Conservation (phyloP, 1,284 basidiomycete species). For the Mycocalia duriaeana region DNA sequence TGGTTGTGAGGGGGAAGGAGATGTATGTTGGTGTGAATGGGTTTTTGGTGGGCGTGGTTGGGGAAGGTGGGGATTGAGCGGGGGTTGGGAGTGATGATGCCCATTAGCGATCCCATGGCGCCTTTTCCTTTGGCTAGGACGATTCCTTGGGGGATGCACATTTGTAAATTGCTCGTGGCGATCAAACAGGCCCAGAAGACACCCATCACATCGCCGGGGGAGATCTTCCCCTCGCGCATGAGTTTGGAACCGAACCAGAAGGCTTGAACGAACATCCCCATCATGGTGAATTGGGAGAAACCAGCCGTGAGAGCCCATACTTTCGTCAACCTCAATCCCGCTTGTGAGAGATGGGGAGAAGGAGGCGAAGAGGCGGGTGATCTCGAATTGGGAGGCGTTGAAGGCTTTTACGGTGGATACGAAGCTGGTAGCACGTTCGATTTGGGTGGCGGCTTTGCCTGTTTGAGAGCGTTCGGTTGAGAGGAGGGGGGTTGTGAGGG, state of each 20-base stretch:
- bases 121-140: slow-evolving; percentile 82
- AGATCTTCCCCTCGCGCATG: slow-evolving; percentile 67
- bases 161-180: slow-evolving; percentile 81
- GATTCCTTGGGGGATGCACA: slow-evolving; percentile 79
- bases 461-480: slow-evolving; percentile 63
- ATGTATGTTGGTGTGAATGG: slow-evolving; percentile 10
- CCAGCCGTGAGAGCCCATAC: slow-evolving; percentile 78
- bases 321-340: slow-evolving; percentile 53
- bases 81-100: slow-evolving; percentile 43
- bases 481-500: slow-evolving; percentile 63
- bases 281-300: slow-evolving; percentile 71
- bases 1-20: too few relatives aligned
- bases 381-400: slow-evolving; percentile 76
- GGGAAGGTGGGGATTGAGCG: slow-evolving; percentile 11
- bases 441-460: slow-evolving; percentile 68
- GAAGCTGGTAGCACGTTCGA: slow-evolving; percentile 74
- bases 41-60: slow-evolving; percentile 11
- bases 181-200: slow-evolving; percentile 97
- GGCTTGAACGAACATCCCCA: slow-evolving; percentile 93
- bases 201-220: slow-evolving; percentile 81
- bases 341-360: slow-evolving; percentile 42
- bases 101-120: slow-evolving; percentile 70
- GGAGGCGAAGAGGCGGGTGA: slow-evolving; percentile 40
- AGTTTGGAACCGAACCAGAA: slow-evolving; percentile 95
- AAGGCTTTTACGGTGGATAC: slow-evolving; percentile 95